phyloP scores from a whole-genome alignment of 2,329 filamentous ascomycete genomes.

The Dissoconium aciculare region DNA sequence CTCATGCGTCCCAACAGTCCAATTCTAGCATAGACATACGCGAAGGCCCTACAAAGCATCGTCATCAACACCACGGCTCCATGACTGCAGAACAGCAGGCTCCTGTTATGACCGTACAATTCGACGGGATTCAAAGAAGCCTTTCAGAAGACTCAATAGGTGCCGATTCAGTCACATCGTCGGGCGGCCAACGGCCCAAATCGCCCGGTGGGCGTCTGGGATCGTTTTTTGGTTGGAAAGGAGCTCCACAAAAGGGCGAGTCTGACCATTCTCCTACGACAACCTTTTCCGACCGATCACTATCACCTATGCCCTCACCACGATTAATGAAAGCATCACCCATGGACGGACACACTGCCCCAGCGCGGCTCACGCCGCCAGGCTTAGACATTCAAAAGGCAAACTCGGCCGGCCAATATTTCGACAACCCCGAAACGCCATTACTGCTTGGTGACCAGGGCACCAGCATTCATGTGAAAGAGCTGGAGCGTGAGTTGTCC shows the following conservation, averaged over 20 bases:
- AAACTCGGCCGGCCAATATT: conserved; percentile 31
- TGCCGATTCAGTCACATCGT: conserved; percentile 9
- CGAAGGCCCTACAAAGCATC: conserved; percentile 7
- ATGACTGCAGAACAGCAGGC: conserved; percentile 15
- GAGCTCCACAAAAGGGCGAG: conserved; percentile 37
- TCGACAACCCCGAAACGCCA: conserved; percentile 34
- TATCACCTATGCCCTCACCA: conserved; percentile 45
- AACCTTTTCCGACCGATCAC: conserved; percentile 45
- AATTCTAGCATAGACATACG: conserved; percentile 14
- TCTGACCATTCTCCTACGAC: conserved; percentile 42
- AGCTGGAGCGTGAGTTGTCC: conserved; percentile 87
- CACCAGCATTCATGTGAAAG: conserved; percentile 51
- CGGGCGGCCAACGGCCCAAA: conserved; percentile 25
- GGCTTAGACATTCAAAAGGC: conserved; percentile 38
- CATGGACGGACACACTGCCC: conserved; percentile 21
- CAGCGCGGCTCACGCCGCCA: conserved; percentile 27
- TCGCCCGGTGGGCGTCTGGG: conserved; percentile 39
- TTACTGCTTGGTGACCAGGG: conserved; percentile 27
- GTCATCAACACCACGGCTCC: no score
- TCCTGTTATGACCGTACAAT: conserved; percentile 22
- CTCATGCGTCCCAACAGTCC: conserved; percentile 16
- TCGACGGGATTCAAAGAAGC: conserved; percentile 22
- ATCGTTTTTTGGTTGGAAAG: conserved; percentile 54
- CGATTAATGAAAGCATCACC: conserved; percentile 15
- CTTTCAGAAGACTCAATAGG: conserved; percentile 21